Evolutionary conservation across 805 yeast species (phyloP).

Genomic region (Saturnispora gosingensis): DNA sequence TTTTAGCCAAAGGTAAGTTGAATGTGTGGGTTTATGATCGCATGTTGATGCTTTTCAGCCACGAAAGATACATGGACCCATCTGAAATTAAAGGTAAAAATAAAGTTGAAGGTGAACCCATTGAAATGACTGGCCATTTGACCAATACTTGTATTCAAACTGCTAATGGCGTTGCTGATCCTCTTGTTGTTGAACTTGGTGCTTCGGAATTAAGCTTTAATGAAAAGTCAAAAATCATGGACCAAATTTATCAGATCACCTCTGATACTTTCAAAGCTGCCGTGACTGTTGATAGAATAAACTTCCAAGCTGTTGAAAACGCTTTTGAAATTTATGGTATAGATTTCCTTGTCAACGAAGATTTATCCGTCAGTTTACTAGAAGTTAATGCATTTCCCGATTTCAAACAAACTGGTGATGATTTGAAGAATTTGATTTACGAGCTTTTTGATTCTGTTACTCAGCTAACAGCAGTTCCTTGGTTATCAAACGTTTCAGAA

Average conservation of each 20-base stretch:
- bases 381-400: slow-evolving; percentile 96
- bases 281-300: slow-evolving; percentile 65
- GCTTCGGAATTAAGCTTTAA: slow-evolving; percentile 32
- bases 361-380: slow-evolving; percentile 47
- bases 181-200: slow-evolving; percentile 44
- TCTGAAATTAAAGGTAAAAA: slow-evolving; percentile 19
- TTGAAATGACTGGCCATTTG: slow-evolving; percentile 63
- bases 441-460: slow-evolving; percentile 44
- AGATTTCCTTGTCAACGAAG: slow-evolving; percentile 67
- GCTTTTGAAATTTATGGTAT: slow-evolving; percentile 85
- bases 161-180: slow-evolving; percentile 33
- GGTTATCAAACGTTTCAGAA: background rate
- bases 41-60: slow-evolving; percentile 78
- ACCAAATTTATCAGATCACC: slow-evolving; percentile 51
- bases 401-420: slow-evolving; percentile 88
- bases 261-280: slow-evolving; percentile 78
- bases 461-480: slow-evolving; percentile 9
- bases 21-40: slow-evolving; percentile 71
- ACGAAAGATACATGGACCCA: slow-evolving; percentile 35
- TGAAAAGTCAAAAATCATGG: slow-evolving; percentile 34
- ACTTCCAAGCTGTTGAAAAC: slow-evolving; percentile 71
- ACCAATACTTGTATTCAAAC: slow-evolving; percentile 89
- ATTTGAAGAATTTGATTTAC: slow-evolving; percentile 53
- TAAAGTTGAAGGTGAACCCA: slow-evolving; percentile 22
- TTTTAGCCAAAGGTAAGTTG: slow-evolving; percentile 64